Percentiles rank a stretch among this genome's conserved stretches.
phyloP scores from a whole-genome alignment of 148 eudicot genomes.

The Rheum nobile region DNA sequence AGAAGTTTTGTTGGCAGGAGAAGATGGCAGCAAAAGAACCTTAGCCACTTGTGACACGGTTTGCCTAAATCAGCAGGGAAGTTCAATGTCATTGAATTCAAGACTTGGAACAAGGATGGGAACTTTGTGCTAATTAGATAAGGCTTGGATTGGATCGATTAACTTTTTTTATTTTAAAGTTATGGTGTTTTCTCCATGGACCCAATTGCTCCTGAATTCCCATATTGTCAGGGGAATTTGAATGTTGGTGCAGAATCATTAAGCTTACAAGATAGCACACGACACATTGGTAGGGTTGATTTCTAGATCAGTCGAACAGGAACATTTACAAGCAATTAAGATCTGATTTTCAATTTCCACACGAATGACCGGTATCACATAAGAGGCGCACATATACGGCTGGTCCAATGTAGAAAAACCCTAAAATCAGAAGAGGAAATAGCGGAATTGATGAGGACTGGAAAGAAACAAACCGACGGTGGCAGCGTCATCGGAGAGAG shows the following conservation, averaged over 20 bases:
- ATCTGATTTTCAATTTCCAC: not conserved
- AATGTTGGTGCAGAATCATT: not conserved
- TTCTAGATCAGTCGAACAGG: not conserved
- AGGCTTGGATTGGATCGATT: not conserved
- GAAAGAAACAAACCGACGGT: slow-evolving; percentile 3
- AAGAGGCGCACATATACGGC: not conserved
- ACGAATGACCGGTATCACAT: not conserved
- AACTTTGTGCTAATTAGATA: not conserved
- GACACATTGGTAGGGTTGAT: not conserved
- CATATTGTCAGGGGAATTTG: not conserved
- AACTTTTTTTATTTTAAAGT: not conserved
- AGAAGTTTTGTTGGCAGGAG: not conserved
- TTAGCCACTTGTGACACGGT: not conserved
- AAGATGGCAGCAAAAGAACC: not conserved
- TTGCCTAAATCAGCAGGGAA: not conserved
- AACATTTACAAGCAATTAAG: not conserved
- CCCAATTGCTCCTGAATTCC: not conserved
- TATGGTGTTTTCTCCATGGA: not conserved
- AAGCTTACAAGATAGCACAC: not conserved
- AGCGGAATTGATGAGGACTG: not conserved
- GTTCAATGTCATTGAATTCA: not conserved
- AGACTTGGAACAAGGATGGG: not conserved
- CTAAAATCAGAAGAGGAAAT: not conserved
- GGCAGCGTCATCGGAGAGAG: not conserved
- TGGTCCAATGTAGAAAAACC: not conserved